Base-by-base conservation (phyloP, 345 rosid species). In the Hibiscus mutabilis region DNA sequence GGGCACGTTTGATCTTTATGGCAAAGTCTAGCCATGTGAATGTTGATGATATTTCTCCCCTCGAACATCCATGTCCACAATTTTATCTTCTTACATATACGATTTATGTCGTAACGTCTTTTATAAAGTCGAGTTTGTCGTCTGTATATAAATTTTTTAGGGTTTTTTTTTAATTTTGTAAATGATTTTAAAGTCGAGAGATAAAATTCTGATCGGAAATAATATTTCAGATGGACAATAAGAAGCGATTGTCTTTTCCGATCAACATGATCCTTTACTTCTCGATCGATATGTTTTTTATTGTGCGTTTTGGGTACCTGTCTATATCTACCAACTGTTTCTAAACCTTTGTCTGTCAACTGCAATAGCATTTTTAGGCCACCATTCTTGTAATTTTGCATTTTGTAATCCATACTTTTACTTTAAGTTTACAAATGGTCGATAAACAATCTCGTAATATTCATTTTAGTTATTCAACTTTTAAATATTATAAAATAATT, bases 261-360 rank as follows among this genome's bases (percentile, higher is more conserved):
- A 35, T 63, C 27, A n/a, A 27, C 9, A 58, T 18, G 35, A 66
- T 60, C 16, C 61, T 64, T 25, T 55, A 71, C 11, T 13, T 4
- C 31, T 9, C 35, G 42, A 2, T 37, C 10, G n/a, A 59, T 61
- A 51, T 63, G 16, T 68, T 6, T 35, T 29, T 49, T 9, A 18
- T 31, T 68, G 46, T 63, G 74, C 59, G 42, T 40, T 44, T 51
- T 40, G 59, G 69, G 65, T 24, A 49, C 69, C 72, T 49, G 77
- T 79, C 82, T 27, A 12, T 52, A 60, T 79, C 82, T 65, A 51
- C 9, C 55, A 27, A 75, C 77, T 76, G 69, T 76, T 57, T 47
- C 63, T 51, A 18, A 66, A 57, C 69, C 73, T 73, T 64, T 55
- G 11, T 52, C 5, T 73, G 77, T 75, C 82, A 79, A 76, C 77